A percentile compares a stretch with the other conserved stretches of the same genome.
These are phyloP conservation scores for Anthoceros angustus DNA, from an alignment of 225 moss, liverwort and hornwort genomes.

Conservation along the genomic window DNA sequence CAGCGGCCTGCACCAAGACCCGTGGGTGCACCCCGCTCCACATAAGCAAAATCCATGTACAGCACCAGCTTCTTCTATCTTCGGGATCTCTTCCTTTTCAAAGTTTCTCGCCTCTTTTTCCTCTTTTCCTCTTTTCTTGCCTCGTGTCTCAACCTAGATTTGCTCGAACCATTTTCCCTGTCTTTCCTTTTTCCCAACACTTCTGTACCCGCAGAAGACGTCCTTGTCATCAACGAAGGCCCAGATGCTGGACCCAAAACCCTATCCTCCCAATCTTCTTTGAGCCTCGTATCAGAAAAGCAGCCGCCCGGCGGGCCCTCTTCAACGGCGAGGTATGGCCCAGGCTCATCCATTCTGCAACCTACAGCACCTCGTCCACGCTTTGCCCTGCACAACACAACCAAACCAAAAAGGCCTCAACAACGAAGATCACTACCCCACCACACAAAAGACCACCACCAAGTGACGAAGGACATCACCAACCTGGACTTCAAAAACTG, in stretches of 20 bases:
- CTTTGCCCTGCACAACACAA: too few species aligned
- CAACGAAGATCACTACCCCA: too few species aligned
- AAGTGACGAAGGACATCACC: too few species aligned
- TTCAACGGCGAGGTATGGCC: conserved; percentile 40
- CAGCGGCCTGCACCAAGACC: too few species aligned
- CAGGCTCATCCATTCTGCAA: conserved; percentile 96
- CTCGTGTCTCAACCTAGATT: not conserved
- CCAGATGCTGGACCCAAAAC: conserved; percentile 42
- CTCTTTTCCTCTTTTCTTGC: not conserved
- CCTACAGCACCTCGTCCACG: too few species aligned
- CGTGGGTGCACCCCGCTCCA: too few species aligned
- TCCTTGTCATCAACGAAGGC: conserved; percentile 23
- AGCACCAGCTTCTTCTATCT: too few species aligned
- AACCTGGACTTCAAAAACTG: conserved; percentile 70
- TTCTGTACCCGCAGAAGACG: not conserved
- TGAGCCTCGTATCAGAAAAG: conserved; percentile 26
- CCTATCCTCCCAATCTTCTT: conserved; percentile 82
- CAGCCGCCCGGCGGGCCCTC: conserved; percentile 6
- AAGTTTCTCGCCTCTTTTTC: not conserved
- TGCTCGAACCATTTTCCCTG: conserved; percentile 11
- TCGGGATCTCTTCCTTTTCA: not conserved
- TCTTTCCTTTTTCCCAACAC: conserved; percentile 17
- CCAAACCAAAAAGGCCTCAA: too few species aligned
- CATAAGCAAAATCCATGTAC: too few species aligned
- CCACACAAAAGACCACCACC: too few species aligned